Evolutionary conservation across 2,329 filamentous ascomycete genomes (phyloP).

Genomic region (Aspergillus arachidicola): DNA sequence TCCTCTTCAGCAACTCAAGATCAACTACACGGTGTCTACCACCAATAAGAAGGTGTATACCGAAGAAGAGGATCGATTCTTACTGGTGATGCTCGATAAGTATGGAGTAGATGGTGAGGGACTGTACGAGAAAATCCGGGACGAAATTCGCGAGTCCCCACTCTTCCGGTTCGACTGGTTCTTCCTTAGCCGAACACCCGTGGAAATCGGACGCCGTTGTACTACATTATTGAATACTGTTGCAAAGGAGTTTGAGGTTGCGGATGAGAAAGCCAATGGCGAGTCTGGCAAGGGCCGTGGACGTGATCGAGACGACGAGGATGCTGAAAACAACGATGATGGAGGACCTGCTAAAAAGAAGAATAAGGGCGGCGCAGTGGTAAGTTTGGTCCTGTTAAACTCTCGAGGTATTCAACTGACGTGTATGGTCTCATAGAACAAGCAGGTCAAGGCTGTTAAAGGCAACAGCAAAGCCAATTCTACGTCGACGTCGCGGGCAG

Average conservation of each 20-base stretch:
- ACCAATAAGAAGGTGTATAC: slow-evolving; percentile 99
- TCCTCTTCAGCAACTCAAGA: slow-evolving; percentile 93
- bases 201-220: slow-evolving; percentile 89
- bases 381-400: slow-evolving; percentile 48
- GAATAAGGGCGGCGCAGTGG: slow-evolving; percentile 84
- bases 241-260: slow-evolving; percentile 86
- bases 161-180: slow-evolving; percentile 99
- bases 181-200: slow-evolving; percentile 90
- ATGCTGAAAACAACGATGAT: slow-evolving; percentile 79
- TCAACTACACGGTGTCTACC: slow-evolving; percentile 98
- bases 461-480: slow-evolving; percentile 74
- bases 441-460: slow-evolving; percentile 87
- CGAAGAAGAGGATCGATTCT: slow-evolving; percentile 94
- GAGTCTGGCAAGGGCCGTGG: slow-evolving; percentile 68
- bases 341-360: slow-evolving; percentile 93
- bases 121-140: slow-evolving; percentile 91
- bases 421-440: slow-evolving; percentile 67
- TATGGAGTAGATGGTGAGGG: slow-evolving; percentile 89
- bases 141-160: slow-evolving; percentile 91
- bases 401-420: slow-evolving; percentile 10
- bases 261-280: slow-evolving; percentile 55
- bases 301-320: slow-evolving; percentile 70
- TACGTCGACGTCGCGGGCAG: slow-evolving; percentile 77
- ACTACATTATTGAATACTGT: slow-evolving; percentile 93
- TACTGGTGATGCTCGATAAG: slow-evolving; percentile 89